These are phyloP conservation scores for Russula vinacea DNA, from an alignment of 768 basidiomycete species.

Conservation along the genomic window DNA sequence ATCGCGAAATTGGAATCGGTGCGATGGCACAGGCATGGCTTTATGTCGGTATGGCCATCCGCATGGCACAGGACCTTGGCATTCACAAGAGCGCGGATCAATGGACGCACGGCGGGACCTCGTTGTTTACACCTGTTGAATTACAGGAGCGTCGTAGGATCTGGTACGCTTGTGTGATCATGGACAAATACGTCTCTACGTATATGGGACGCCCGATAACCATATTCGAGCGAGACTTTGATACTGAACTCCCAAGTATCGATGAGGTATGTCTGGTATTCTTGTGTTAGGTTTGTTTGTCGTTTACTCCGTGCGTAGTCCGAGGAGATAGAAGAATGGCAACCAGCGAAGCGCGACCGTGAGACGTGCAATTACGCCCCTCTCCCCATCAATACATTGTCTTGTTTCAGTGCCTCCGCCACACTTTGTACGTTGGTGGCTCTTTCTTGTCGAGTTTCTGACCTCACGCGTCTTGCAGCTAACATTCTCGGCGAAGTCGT, in stretches of 20 bases:
- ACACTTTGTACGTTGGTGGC: slow-evolving; percentile 53
- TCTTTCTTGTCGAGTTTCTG: not conserved
- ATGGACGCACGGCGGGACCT: slow-evolving; percentile 58
- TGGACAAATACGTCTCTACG: slow-evolving; percentile 77
- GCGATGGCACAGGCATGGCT: slow-evolving; percentile 88
- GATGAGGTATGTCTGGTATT: slow-evolving; percentile 47
- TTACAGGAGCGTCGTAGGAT: slow-evolving; percentile 68
- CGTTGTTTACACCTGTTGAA: slow-evolving; percentile 57
- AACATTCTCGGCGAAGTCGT: slow-evolving; percentile 65
- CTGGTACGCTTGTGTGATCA: slow-evolving; percentile 75
- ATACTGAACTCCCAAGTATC: slow-evolving; percentile 61
- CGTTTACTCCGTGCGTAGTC: slow-evolving; percentile 38
- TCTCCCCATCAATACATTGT: slow-evolving; percentile 52
- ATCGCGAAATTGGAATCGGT: slow-evolving; percentile 83
- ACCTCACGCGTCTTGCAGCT: slow-evolving; percentile 42
- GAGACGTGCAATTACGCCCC: slow-evolving; percentile 33
- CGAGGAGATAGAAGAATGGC: slow-evolving; percentile 63
- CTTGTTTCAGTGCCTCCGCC: slow-evolving; percentile 78
- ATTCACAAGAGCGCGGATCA: slow-evolving; percentile 79
- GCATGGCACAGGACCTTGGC: slow-evolving; percentile 90
- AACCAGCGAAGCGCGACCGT: slow-evolving; percentile 42
- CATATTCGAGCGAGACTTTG: slow-evolving; percentile 73
- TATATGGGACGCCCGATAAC: slow-evolving; percentile 78
- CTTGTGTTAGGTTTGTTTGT: not conserved
- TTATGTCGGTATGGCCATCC: slow-evolving; percentile 81